Evolutionary conservation across 345 rosid genomes (phyloP), one percentile per base, ranked within the genome.

Genomic region (Dimocarpus longan): DNA sequence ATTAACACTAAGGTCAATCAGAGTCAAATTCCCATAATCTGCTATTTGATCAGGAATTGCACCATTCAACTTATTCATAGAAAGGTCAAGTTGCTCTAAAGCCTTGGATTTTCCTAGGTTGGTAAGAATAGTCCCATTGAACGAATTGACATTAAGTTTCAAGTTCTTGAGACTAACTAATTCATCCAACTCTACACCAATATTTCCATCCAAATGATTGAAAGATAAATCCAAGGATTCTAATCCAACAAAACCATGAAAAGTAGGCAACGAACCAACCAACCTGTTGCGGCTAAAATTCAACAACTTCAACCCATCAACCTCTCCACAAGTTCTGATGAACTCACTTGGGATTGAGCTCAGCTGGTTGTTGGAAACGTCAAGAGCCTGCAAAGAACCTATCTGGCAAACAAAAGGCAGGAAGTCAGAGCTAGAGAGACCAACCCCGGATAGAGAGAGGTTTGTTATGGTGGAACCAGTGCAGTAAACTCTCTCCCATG

Each of bases 401-500:
- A 93, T 85, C 68, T 85, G 60, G 88, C 92, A 95, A 71, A 85
- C 75, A 28, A 75, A 42, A 65, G 92, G 78, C 37, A 92, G 75
- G 79, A 88, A 71, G 3, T 79, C 79, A 80, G 93, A 79, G 68
- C 63, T 66, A 18, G 87, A 81, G 76, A 91, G 75, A 66, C 70
- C 84, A 28, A 85, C 78, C 76, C 80, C 83, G 70, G 81, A 80
- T 46, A 93, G 80, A 74, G 85, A 84, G 56, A 90, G 73, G 13
- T 3, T 12, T 13, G 78, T 73, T 70, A 93, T 69, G 39, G 86
- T 75, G 62, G 85, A 77, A 71, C 15, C 69, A 85, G 84, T 82
- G 86, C 98, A 91, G 0, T 6, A 6, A 78, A 93, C 91, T 8
- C 91, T 87, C 3, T 76, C 50, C 98, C 97, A 94, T 4, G 4